phyloP scores from a whole-genome alignment of 2,329 filamentous ascomycete genomes.

The Paramyrothecium roridum region DNA sequence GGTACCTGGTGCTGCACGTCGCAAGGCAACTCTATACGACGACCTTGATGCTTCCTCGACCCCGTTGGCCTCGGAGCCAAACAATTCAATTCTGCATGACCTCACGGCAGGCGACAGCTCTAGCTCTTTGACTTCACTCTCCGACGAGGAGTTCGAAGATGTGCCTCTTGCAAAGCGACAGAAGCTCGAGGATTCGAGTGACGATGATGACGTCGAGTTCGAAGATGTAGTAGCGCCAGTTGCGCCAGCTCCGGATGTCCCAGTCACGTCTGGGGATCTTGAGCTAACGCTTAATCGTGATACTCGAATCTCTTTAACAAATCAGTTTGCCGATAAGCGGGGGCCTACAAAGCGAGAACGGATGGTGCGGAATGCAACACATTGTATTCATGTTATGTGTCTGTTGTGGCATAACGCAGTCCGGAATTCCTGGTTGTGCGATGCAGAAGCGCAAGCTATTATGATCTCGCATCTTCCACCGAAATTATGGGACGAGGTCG shows the following conservation, averaged over 20 bases:
- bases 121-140: slow-evolving; percentile 50
- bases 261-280: slow-evolving; percentile 61
- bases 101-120: slow-evolving; percentile 42
- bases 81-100: slow-evolving; percentile 37
- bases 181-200: slow-evolving; percentile 26
- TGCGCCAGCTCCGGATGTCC: slow-evolving; percentile 43
- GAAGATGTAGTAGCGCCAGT: slow-evolving; percentile 64
- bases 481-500: slow-evolving; percentile 67
- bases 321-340: slow-evolving; percentile 67
- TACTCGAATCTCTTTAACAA: slow-evolving; percentile 56
- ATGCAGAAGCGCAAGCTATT: slow-evolving; percentile 70
- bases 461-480: slow-evolving; percentile 71
- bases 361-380: slow-evolving; percentile 71
- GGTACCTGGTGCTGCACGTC: slow-evolving; percentile 17
- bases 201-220: slow-evolving; percentile 49
- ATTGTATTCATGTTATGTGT: slow-evolving; percentile 84
- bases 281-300: slow-evolving; percentile 68
- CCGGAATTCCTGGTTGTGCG: slow-evolving; percentile 80
- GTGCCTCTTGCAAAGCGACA: slow-evolving; percentile 36
- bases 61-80: slow-evolving; percentile 38
- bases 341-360: slow-evolving; percentile 83
- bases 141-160: slow-evolving; percentile 54
- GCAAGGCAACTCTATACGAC: slow-evolving; percentile 59
- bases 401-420: slow-evolving; percentile 88
- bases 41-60: slow-evolving; percentile 52